These are phyloP conservation scores for Coix lacrymajobi DNA, from an alignment of 176 grass and related monocot species.

Conservation along the genomic window DNA sequence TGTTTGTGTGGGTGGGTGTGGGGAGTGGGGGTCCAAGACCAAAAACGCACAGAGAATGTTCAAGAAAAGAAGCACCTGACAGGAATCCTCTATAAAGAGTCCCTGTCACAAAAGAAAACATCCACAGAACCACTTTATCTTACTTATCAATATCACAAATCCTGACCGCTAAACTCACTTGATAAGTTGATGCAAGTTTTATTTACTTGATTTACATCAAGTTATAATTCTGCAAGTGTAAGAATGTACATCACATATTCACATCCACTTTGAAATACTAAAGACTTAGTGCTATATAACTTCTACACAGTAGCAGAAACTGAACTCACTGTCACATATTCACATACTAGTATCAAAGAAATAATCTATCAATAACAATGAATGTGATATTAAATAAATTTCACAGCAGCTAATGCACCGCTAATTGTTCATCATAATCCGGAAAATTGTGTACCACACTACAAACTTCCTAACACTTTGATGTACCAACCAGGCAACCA, in stretches of 20 bases:
- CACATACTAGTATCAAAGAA: background rate
- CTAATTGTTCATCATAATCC: constrained; percentile 2
- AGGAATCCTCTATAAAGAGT: background rate
- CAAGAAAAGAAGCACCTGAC: constrained; percentile 8
- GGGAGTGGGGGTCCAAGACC: background rate
- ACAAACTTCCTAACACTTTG: background rate
- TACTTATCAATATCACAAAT: background rate
- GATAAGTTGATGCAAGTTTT: constrained; percentile 8
- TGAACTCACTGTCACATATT: background rate
- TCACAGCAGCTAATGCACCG: background rate
- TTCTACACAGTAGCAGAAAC: background rate
- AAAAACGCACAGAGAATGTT: background rate
- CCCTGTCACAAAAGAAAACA: background rate
- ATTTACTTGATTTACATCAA: too few species aligned
- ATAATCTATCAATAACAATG: background rate
- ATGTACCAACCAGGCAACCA: background rate
- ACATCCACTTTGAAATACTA: background rate
- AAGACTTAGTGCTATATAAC: background rate
- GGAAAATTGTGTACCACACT: background rate
- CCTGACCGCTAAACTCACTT: background rate
- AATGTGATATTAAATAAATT: background rate
- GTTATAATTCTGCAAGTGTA: background rate
- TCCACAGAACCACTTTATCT: background rate
- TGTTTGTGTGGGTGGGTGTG: background rate
- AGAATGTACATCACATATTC: background rate